Evolutionary conservation across 2,329 filamentous ascomycete genomes (phyloP).

Genomic region (Alternaria ethzedia): DNA sequence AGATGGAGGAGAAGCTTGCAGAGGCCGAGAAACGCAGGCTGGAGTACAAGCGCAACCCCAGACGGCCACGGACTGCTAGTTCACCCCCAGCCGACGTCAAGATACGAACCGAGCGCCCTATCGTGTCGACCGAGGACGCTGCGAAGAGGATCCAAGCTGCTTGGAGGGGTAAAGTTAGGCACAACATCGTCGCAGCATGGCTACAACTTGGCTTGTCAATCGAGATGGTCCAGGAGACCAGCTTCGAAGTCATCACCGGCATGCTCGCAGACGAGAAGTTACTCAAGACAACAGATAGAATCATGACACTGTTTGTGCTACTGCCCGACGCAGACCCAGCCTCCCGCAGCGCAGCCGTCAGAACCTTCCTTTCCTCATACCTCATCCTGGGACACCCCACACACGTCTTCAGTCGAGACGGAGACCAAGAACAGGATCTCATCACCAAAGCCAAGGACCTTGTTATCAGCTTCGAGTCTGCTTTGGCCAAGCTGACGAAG

Average conservation of each 20-base stretch:
- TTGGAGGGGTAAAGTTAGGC: constrained; percentile 68
- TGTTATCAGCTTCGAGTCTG: constrained; percentile 78
- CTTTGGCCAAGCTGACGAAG: constrained; percentile 68
- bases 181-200: constrained; percentile 69
- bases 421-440: constrained; percentile 72
- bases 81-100: constrained; percentile 55
- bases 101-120: constrained; percentile 31
- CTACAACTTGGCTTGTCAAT: constrained; percentile 71
- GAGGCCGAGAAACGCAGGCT: constrained; percentile 75
- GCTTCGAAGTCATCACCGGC: constrained; percentile 75
- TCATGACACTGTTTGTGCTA: constrained; percentile 73
- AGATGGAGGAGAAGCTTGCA: constrained; percentile 81
- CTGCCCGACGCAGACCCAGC: constrained; percentile 62
- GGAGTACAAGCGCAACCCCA: constrained; percentile 59
- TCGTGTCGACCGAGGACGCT: constrained; percentile 66
- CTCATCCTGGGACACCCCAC: constrained; percentile 80
- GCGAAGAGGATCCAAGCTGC: constrained; percentile 71
- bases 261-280: constrained; percentile 72
- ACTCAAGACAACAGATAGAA: constrained; percentile 67
- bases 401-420: constrained; percentile 77
- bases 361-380: constrained; percentile 81
- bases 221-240: constrained; percentile 71
- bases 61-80: constrained; percentile 65
- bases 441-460: constrained; percentile 80
- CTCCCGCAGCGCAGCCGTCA: constrained; percentile 69